phyloP scores from a whole-genome alignment of 2,329 filamentous ascomycete species.

The Talaromyces sp. region DNA sequence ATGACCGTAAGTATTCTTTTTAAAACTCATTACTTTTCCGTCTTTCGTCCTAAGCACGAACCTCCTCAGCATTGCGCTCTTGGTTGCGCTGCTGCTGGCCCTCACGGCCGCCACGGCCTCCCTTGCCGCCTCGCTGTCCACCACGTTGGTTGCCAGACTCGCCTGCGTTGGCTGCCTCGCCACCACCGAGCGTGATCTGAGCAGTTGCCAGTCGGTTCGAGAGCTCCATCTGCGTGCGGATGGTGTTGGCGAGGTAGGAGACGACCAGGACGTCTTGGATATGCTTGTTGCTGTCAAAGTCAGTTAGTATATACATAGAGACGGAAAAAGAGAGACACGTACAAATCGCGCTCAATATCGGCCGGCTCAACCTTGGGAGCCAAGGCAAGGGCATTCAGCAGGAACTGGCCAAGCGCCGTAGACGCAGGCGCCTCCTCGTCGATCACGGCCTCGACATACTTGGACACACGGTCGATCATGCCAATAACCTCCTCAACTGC shows the following conservation, averaged over 20 bases:
- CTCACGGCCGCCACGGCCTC: constrained; percentile 25
- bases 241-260: constrained; percentile 96
- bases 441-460: constrained; percentile 87
- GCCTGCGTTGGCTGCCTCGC: constrained; percentile 27
- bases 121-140: constrained; percentile 37
- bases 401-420: constrained; percentile 86
- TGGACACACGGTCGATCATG: constrained; percentile 84
- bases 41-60: constrained; percentile 27
- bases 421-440: constrained; percentile 83
- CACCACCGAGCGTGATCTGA: constrained; percentile 54
- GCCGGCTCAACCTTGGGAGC: constrained; percentile 89
- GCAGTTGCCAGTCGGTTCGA: constrained; percentile 90
- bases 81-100: constrained; percentile 33
- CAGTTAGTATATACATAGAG: neutral
- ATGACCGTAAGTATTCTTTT: constrained; percentile 15
- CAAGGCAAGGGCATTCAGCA: constrained; percentile 87
- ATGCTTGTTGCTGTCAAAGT: constrained; percentile 73
- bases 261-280: constrained; percentile 98
- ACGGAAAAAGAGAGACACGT: constrained; percentile 27
- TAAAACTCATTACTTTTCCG: neutral
- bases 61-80: constrained; percentile 32
- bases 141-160: constrained; percentile 25
- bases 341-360: constrained; percentile 93
- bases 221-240: constrained; percentile 97
- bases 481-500: constrained; percentile 81